Percentiles rank a stretch among this genome's conserved stretches.
phyloP scores from a whole-genome alignment of 768 basidiomycete species.

The Boletus subcaerulescens region DNA sequence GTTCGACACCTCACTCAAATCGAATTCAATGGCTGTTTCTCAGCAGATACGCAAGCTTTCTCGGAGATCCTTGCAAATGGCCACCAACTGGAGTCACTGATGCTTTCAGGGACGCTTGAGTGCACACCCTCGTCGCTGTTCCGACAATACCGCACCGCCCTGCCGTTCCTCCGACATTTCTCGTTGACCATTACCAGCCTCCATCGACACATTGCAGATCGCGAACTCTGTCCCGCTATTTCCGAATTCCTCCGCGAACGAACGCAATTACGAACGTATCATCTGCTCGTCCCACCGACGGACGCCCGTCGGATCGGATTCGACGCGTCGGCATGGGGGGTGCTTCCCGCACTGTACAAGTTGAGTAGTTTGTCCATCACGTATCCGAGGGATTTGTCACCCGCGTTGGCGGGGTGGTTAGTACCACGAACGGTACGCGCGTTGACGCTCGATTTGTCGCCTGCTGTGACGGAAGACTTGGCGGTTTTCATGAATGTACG shows the following conservation, averaged over 20 bases:
- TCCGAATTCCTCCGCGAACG: conserved; percentile 63
- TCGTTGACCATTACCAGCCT: conserved; percentile 48
- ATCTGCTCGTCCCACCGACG: conserved; percentile 42
- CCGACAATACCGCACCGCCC: conserved; percentile 37
- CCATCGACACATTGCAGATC: conserved; percentile 45
- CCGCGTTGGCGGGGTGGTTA: conserved; percentile 65
- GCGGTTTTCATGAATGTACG: conserved; percentile 42
- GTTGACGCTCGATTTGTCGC: conserved; percentile 41
- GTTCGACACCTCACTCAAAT: conserved; percentile 64
- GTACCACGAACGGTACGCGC: conserved; percentile 54
- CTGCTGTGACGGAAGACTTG: conserved; percentile 39
- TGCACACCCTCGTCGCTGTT: conserved; percentile 51
- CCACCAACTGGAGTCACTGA: conserved; percentile 60
- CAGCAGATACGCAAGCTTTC: conserved; percentile 47
- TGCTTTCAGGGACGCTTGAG: conserved; percentile 53
- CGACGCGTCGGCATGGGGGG: conserved; percentile 69
- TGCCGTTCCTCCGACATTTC: conserved; percentile 68
- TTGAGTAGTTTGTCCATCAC: conserved; percentile 57
- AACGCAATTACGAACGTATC: conserved; percentile 48
- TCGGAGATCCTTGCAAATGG: conserved; percentile 59
- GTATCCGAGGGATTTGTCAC: conserved; percentile 60
- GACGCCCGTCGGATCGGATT: conserved; percentile 59
- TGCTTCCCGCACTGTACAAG: conserved; percentile 54
- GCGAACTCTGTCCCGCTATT: conserved; percentile 67
- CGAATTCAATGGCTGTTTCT: conserved; percentile 57